phyloP scores from a whole-genome alignment of 768 basidiomycete species.

The Clitopilus hobsonii region DNA sequence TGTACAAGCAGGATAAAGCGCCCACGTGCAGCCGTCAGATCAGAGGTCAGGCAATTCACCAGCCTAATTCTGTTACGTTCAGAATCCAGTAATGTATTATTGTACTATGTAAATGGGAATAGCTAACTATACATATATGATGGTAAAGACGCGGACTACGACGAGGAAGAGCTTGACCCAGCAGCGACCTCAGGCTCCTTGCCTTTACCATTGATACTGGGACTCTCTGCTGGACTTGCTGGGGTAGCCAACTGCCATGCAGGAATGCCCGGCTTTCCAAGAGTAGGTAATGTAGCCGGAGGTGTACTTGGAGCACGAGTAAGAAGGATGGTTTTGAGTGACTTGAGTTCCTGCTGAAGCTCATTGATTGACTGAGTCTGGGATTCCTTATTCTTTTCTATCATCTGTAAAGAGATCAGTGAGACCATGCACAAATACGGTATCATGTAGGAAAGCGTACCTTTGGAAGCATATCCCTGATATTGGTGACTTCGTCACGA shows the following conservation, averaged over 20 bases:
- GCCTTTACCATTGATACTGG: conserved; percentile 45
- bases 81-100: too few species aligned
- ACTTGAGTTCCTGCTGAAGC: conserved; percentile 91
- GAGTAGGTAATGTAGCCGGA: conserved; percentile 44
- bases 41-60: too few species aligned
- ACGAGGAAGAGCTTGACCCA: background rate
- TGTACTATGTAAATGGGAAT: too few species aligned
- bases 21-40: background rate
- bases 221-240: conserved; percentile 19
- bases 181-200: conserved; percentile 41
- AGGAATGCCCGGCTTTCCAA: conserved; percentile 74
- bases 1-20: conserved; percentile 18
- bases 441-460: conserved; percentile 44
- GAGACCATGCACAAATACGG: too few species aligned
- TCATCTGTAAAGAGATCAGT: conserved; percentile 68
- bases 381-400: conserved; percentile 85
- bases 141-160: conserved; percentile 1
- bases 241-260: conserved; percentile 79
- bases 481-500: conserved; percentile 83
- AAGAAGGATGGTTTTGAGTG: conserved; percentile 83
- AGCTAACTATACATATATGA: background rate
- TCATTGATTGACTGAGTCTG: conserved; percentile 82
- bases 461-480: conserved; percentile 91
- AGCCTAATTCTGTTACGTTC: too few species aligned
- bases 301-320: conserved; percentile 56